phyloP scores from a whole-genome alignment of 257 asterid genomes.

The Salvia splendens region DNA sequence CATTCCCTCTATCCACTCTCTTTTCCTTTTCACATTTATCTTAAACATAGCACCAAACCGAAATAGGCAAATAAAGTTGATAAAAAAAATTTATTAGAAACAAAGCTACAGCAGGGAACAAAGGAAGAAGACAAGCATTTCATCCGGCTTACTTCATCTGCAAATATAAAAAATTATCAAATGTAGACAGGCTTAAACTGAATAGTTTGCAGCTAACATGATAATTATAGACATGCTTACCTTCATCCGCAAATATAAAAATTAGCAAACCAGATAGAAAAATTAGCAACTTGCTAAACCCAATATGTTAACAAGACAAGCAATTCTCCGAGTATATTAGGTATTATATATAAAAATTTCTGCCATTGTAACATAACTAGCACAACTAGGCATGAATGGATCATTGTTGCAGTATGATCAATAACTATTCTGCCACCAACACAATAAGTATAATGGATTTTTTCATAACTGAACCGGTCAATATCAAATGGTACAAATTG shows the following conservation, averaged over 20 bases:
- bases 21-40: too few species aligned
- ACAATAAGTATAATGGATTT: neutral
- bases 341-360: constrained; percentile 14
- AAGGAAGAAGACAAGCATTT: neutral
- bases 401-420: neutral
- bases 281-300: constrained; percentile 17
- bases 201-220: too few species aligned
- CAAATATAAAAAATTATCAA: constrained; percentile 27
- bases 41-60: too few species aligned
- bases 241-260: neutral
- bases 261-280: constrained; percentile 21
- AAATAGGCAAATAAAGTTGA: neutral
- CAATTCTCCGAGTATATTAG: constrained; percentile 20
- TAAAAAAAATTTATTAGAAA: constrained; percentile 9
- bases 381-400: constrained; percentile 2
- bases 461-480: neutral
- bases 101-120: neutral
- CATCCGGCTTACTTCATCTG: constrained; percentile 70
- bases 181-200: too few species aligned
- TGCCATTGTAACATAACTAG: neutral
- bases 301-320: neutral
- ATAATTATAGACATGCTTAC: too few species aligned
- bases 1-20: too few species aligned
- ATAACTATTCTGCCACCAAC: neutral
- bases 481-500: neutral